These are phyloP conservation scores for Babesia ovis DNA, from an alignment of 169 alveolate genomes.

Conservation along the genomic window DNA sequence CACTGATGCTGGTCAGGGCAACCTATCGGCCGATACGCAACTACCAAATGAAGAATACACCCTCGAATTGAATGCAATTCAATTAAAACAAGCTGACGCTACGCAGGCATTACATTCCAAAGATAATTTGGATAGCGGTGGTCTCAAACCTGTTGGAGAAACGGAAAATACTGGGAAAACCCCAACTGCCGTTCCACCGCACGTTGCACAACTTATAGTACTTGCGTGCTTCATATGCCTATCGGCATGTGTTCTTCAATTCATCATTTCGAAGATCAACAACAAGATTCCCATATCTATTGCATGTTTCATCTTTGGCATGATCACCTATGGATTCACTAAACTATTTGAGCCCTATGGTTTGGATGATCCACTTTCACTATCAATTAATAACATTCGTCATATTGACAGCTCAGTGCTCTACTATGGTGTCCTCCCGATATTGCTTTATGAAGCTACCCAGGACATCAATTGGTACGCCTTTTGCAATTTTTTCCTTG, in stretches of 20 bases:
- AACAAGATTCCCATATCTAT: conserved; percentile 77
- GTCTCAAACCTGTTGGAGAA: too few relatives aligned
- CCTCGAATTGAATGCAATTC: too few relatives aligned
- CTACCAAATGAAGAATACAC: too few relatives aligned
- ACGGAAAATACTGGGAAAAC: neutral
- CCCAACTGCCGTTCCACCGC: conserved; percentile 56
- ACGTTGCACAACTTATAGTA: conserved; percentile 66
- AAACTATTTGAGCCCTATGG: conserved; percentile 52
- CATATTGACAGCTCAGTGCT: conserved; percentile 78
- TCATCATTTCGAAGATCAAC: conserved; percentile 73
- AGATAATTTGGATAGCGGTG: neutral
- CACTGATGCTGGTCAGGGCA: too few relatives aligned
- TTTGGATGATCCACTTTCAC: conserved; percentile 50
- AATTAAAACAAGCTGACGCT: too few relatives aligned
- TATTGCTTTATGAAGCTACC: conserved; percentile 85
- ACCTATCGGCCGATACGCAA: too few relatives aligned
- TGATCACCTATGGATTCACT: conserved; percentile 70
- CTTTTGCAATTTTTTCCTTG: conserved; percentile 78
- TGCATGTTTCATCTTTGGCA: conserved; percentile 75
- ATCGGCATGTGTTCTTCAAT: conserved; percentile 76
- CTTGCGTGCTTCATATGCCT: conserved; percentile 67
- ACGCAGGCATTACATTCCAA: too few relatives aligned
- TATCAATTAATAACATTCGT: conserved; percentile 63
- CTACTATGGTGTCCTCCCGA: conserved; percentile 81
- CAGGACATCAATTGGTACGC: conserved; percentile 85